Evolutionary conservation across 2,329 filamentous ascomycete species (phyloP).

Genomic region (Xylariomycetidae sp.): DNA sequence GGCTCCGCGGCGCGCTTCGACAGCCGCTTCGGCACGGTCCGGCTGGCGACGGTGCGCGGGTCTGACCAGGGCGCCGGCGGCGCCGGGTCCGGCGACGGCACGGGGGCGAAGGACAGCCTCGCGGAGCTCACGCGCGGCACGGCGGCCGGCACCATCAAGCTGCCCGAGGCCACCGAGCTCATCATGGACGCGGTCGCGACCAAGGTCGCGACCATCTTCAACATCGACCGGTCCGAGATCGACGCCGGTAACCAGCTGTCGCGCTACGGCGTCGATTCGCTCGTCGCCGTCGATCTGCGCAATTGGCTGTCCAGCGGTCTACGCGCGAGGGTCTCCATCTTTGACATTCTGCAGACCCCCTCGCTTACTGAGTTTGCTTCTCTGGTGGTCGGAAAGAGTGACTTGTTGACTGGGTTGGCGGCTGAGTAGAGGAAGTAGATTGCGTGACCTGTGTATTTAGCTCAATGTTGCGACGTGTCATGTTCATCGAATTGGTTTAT

Average conservation of each 20-base stretch:
- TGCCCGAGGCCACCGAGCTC: background rate
- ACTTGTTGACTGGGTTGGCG: no score
- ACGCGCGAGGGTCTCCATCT: background rate
- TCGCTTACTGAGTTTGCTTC: no score
- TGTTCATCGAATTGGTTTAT: no score
- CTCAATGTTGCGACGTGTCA: no score
- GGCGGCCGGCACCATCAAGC: background rate
- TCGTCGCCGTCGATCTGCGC: slow-evolving; percentile 9
- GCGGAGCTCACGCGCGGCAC: background rate
- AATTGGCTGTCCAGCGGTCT: slow-evolving; percentile 1
- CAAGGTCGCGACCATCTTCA: slow-evolving; percentile 3
- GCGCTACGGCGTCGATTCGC: slow-evolving; percentile 6
- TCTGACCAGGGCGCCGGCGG: no score
- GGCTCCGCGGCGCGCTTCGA: slow-evolving; percentile 1
- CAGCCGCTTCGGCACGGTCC: slow-evolving; percentile 4
- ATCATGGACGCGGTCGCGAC: background rate
- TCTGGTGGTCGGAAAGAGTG: no score
- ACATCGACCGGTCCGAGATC: slow-evolving; percentile 4
- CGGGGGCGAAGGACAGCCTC: background rate
- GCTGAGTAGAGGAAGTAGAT: no score
- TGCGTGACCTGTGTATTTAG: no score
- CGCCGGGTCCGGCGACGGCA: background rate
- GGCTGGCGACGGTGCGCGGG: slow-evolving; percentile 1
- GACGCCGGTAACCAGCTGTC: background rate
- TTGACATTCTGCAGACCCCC: no score